phyloP scores from a whole-genome alignment of 441 rosid species.

The Jatropha multifida region DNA sequence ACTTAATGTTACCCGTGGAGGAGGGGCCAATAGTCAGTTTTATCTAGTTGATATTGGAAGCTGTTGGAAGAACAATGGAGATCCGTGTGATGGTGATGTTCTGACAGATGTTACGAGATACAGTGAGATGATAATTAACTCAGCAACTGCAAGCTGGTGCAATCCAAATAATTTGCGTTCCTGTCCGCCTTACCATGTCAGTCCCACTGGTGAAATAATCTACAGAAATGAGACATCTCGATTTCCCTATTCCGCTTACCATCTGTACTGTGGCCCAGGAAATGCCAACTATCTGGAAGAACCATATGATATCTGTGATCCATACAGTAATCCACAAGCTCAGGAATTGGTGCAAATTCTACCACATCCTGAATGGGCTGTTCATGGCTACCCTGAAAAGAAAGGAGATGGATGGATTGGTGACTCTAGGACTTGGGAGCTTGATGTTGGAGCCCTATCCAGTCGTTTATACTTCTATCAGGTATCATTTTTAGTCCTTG shows the following conservation, averaged over 20 bases:
- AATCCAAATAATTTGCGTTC: slow-evolving; percentile 31
- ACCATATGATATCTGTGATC: slow-evolving; percentile 70
- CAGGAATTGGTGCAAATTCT: slow-evolving; percentile 65
- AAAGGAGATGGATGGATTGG: slow-evolving; percentile 72
- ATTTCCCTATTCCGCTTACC: slow-evolving; percentile 73
- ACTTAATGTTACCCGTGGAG: slow-evolving; percentile 24
- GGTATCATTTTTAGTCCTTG: slow-evolving; percentile 26
- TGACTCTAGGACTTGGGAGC: slow-evolving; percentile 62
- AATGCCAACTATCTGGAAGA: slow-evolving; percentile 49
- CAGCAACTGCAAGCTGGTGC: slow-evolving; percentile 29
- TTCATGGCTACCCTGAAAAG: slow-evolving; percentile 65
- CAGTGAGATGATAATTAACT: slow-evolving; percentile 28
- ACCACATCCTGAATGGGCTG: slow-evolving; percentile 67
- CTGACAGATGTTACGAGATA: slow-evolving; percentile 32
- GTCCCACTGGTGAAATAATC: slow-evolving; percentile 46
- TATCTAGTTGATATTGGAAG: slow-evolving; percentile 35
- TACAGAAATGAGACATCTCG: slow-evolving; percentile 51
- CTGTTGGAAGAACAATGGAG: slow-evolving; percentile 36
- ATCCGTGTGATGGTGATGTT: slow-evolving; percentile 34
- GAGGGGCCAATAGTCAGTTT: slow-evolving; percentile 36
- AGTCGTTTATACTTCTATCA: slow-evolving; percentile 71
- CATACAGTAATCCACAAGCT: slow-evolving; percentile 73
- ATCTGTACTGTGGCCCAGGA: slow-evolving; percentile 66
- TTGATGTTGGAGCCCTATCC: slow-evolving; percentile 61
- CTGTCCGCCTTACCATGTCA: slow-evolving; percentile 71